Evolutionary conservation across 169 alveolate species (phyloP), one percentile per base, ranked within the genome.

Genomic region (Nephromyces sp.): DNA sequence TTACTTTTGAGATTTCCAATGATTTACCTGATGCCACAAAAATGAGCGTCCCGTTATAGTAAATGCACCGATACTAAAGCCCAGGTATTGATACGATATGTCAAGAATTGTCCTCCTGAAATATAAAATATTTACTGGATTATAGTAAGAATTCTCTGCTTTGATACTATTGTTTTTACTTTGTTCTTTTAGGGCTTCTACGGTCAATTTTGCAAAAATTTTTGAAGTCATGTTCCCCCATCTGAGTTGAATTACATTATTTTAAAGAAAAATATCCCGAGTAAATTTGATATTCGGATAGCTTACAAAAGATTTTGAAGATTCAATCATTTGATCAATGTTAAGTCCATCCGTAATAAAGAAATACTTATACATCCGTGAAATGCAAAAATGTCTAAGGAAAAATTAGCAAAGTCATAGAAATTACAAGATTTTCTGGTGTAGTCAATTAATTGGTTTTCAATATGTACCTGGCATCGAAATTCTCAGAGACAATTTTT

Each of bases 151-250:
- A n/a, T n/a, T n/a, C n/a, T n/a, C n/a, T n/a, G n/a, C n/a, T n/a
- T n/a, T n/a, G n/a, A n/a, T n/a, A n/a, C n/a, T n/a, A 43, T 21
- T n/a, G 6, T 21, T 33, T 67, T 0, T 6, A 51, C 75, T 76
- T 21, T 1, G 52, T 67, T 0, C 33, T 67, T 53, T 71, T 21
- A 3, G 30, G 64, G 32, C 69, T 53, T 34, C 53, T 30, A 34
- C 6, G 62, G 76, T 92, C 95, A 63, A 84, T 79, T 75, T 90
- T 90, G 67, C 97, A 92, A 74, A 92, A 88, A 52, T 88, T 86
- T 74, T 90, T 88, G 78, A 89, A 92, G 73, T 92, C 92, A 77
- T 92, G 97, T 2, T 74, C 66, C 5, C 97, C 97, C 3, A 84
- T 35, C 70, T 74, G 79, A 35, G 15, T 43, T 43, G 57, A 43